phyloP scores from a whole-genome alignment of 2,329 filamentous ascomycete species.

The Colletotrichum sp. region DNA sequence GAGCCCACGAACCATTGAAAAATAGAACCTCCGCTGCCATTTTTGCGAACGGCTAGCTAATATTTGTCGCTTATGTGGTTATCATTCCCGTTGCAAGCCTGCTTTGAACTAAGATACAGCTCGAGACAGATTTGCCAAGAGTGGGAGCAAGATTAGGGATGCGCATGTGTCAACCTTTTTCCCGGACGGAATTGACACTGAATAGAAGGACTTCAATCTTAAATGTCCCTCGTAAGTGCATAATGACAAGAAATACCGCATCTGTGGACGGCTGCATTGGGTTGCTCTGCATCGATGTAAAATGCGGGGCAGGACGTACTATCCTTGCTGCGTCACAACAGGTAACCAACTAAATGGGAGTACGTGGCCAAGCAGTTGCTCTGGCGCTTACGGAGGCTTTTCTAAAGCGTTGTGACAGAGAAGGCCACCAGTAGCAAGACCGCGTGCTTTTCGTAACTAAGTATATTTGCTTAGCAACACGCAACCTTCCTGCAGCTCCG shows the following conservation, averaged over 20 bases:
- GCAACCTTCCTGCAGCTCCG: not conserved
- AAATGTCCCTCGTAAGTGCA: not conserved
- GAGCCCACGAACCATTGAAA: not conserved
- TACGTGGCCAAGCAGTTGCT: not conserved
- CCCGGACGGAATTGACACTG: not conserved
- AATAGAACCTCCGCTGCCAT: not conserved
- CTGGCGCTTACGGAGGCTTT: not conserved
- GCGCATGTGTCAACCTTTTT: not conserved
- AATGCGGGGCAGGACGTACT: not conserved
- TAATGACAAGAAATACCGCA: not conserved
- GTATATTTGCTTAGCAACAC: not conserved
- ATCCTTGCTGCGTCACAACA: not conserved
- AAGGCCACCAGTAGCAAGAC: not conserved
- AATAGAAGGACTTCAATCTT: not conserved
- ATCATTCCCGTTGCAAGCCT: not conserved
- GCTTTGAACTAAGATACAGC: not conserved
- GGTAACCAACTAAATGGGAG: not conserved
- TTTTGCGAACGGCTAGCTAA: not conserved
- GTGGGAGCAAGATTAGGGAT: not conserved
- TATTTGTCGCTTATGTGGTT: not conserved
- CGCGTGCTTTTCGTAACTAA: not conserved
- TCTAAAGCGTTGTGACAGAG: not conserved
- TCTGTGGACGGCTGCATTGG: not conserved
- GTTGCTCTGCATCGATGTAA: not conserved
- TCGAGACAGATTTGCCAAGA: not conserved